Evolutionary conservation across 2,329 filamentous ascomycete species (phyloP), one percentile per base, ranked within the genome.

Genomic region (Penicillium sp.): DNA sequence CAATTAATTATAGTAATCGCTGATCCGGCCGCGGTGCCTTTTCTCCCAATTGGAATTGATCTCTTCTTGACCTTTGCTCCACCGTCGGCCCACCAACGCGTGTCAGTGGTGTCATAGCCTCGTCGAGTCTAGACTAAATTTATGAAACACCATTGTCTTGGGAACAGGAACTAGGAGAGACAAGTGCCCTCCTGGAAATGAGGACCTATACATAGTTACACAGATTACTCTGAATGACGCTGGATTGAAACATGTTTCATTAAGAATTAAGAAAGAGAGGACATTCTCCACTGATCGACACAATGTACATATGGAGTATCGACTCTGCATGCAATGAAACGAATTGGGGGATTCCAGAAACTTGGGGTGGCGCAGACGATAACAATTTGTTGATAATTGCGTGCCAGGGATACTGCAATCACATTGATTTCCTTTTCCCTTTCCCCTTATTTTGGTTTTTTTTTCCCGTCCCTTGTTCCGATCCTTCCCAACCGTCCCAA

Each of bases 41-140:
- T 43, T 40, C 50, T 54, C 53, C 58, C 54, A 59, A 57, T 59
- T 44, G 54, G 53, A 55, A 51, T 41, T 20, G 13, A 13, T 4
- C 6, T 23, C 20, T 23, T 23, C 20, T 23, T 23, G 20, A 23
- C 20, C 20, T 23, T 23, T n/a, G 47, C 55, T 41, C 57, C 58
- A 55, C 56, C 28, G 37, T 47, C 42, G 59, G 38, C 54, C 66
- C 66, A 66, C 65, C 48, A 66, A 67, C 64, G 65, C 65, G 66
- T 66, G 66, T 68, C 65, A 65, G 59, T 9, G 27, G 66, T 66
- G 66, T 68, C 65, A 65, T 59, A 28, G 27, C 24, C 40, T 42
- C 42, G 43, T 44, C 18, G 40, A 49, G 40, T 46, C 47, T 29
- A 3, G 35, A 7, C 46, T 12, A 37, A 15, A 10, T 18, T 9